Percentiles rank a stretch among this genome's conserved stretches.
Evolutionary conservation across 306 rosid species (phyloP).

Genomic region (Cicer yamashitae): DNA sequence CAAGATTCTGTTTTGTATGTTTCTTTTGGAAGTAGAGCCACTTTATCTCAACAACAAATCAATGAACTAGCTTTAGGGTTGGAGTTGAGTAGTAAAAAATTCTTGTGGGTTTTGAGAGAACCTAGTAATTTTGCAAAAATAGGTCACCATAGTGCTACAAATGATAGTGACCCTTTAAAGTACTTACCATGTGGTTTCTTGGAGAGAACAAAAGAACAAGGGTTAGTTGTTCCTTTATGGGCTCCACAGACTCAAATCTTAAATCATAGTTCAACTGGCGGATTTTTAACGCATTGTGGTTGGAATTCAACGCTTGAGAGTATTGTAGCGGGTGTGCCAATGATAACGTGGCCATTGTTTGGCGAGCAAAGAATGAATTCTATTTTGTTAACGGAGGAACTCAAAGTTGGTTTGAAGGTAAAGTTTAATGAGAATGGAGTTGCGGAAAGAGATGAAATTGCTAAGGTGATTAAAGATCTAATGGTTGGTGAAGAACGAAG

Average conservation of each 20-base stretch:
- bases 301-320: slow-evolving; percentile 47
- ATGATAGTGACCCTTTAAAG: background rate
- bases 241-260: slow-evolving; percentile 42
- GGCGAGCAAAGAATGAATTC: slow-evolving; percentile 40
- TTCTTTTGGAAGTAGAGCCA: slow-evolving; percentile 35
- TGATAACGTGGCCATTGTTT: slow-evolving; percentile 43
- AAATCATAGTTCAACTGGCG: slow-evolving; percentile 29
- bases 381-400: slow-evolving; percentile 9
- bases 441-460: slow-evolving; percentile 33
- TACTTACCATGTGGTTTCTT: slow-evolving; percentile 32
- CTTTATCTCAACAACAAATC: slow-evolving; percentile 14
- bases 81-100: slow-evolving; percentile 26
- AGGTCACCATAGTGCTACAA: background rate
- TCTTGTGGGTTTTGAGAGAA: slow-evolving; percentile 39
- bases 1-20: slow-evolving; percentile 16
- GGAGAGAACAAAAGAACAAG: slow-evolving; percentile 35
- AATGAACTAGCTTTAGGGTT: slow-evolving; percentile 36
- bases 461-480: slow-evolving; percentile 4
- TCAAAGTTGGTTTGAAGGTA: slow-evolving; percentile 33
- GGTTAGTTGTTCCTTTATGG: slow-evolving; percentile 36
- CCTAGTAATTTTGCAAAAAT: slow-evolving; percentile 8
- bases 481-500: slow-evolving; percentile 26
- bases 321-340: slow-evolving; percentile 34
- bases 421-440: slow-evolving; percentile 21
- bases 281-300: slow-evolving; percentile 44